Base-by-base conservation (phyloP, 1,284 basidiomycete species). In the Boletellus dicymbophilus region DNA sequence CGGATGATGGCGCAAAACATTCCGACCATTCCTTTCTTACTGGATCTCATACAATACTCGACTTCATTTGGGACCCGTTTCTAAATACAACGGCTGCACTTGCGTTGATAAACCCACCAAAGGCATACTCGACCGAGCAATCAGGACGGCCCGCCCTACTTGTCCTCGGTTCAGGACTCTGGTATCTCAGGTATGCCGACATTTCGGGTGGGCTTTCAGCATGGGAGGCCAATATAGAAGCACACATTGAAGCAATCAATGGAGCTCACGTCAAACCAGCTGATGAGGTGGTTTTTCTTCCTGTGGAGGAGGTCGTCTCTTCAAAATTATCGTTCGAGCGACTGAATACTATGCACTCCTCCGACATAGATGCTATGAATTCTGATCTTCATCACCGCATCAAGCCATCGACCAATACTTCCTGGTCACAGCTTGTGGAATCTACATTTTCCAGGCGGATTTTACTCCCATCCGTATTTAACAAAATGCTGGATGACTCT, bases 311-410 rank as follows among this genome's bases (percentile, higher is more conserved):
- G 37, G 74, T 86, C 22, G 67, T 83, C 12, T 54, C 75, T 23
- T 74, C 77, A 18, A 88, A 87, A 58, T 72, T 95, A 26, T 79
- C 81, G 0, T 63, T 72, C 2, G 81, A 85, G 30, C 80, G 90
- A 52, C 80, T 82, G 8, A 63, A 71, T 40, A 85, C 82, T 11
- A 90, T 95, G 75, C 78, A 80, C 44, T 76, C 81, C 23, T 78
- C 84, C 22, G 89, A 93, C 60, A 85, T 93, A 50, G 88, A 93
- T 60, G 89, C 88, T 25, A 93, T 95, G 90, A 94, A 95, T 67
- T 85, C 87, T 4, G 88, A 91, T 66, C 74, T 95, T 34, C 75
- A 75, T 47, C 88, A 90, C 60, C 81, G 89, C 37, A 78, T 92
- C 25, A 71, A 74, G 45, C 75, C 75, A 26, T 66, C 71, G 46